These are phyloP conservation scores for Argentina anserina DNA, from an alignment of 306 rosid species.

Conservation along the genomic window DNA sequence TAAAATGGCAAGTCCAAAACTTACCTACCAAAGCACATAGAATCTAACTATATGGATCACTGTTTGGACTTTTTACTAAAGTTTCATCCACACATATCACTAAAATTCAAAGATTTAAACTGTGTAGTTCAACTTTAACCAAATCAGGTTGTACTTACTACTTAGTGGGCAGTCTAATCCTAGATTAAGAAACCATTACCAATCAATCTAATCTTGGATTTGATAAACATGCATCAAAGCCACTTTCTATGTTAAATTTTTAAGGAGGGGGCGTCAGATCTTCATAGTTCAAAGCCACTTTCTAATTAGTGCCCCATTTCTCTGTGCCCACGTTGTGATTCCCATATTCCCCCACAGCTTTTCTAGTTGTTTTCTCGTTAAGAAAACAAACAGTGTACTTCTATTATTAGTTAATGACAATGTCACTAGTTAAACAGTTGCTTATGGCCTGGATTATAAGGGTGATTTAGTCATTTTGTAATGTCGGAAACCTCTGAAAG, in stretches of 20 bases:
- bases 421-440: background rate
- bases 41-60: background rate
- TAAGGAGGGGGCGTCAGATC: conserved; percentile 1
- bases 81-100: too few relatives aligned
- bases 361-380: background rate
- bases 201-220: background rate
- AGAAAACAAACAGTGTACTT: background rate
- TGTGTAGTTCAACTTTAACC: background rate
- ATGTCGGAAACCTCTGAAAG: background rate
- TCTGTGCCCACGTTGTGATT: conserved; percentile 5
- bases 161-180: background rate
- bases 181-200: background rate
- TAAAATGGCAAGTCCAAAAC: background rate
- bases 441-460: conserved; percentile 24
- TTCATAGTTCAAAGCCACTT: conserved; percentile 19
- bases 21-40: background rate
- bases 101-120: background rate
- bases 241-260: background rate
- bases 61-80: too few relatives aligned
- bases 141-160: background rate
- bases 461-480: conserved; percentile 14
- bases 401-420: background rate
- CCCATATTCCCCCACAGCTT: conserved; percentile 16
- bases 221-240: background rate
- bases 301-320: conserved; percentile 18